Conservation (phyloP, 306 rosid species). For the Quercus alba region DNA sequence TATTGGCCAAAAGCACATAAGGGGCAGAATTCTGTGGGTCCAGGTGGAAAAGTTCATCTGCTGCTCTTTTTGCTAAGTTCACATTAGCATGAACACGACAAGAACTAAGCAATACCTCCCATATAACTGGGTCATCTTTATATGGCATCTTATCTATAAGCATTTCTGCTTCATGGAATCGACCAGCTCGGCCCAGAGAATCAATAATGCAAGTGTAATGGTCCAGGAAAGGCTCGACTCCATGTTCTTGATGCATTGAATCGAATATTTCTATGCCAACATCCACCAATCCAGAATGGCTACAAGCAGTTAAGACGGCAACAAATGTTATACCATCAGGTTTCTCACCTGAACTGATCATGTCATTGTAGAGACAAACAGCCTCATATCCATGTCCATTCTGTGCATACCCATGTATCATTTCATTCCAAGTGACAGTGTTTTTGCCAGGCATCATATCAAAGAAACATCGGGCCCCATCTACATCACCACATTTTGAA, state of each 20-base stretch:
- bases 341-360: constrained; percentile 51
- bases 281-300: constrained; percentile 77
- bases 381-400: constrained; percentile 67
- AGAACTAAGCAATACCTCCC: constrained; percentile 84
- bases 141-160: constrained; percentile 58
- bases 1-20: constrained; percentile 76
- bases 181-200: constrained; percentile 67
- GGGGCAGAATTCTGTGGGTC: constrained; percentile 55
- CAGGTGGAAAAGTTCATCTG: constrained; percentile 57
- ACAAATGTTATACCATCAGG: constrained; percentile 65
- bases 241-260: constrained; percentile 51
- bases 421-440: constrained; percentile 71
- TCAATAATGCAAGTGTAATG: constrained; percentile 77
- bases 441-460: constrained; percentile 50
- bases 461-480: constrained; percentile 45
- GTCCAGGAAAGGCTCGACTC: constrained; percentile 49
- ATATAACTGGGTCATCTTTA: constrained; percentile 70
- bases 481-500: constrained; percentile 66
- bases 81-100: constrained; percentile 65
- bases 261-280: constrained; percentile 63
- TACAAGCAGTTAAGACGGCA: constrained; percentile 71
- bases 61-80: constrained; percentile 63
- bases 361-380: constrained; percentile 52
- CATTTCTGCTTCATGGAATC: constrained; percentile 61
- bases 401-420: constrained; percentile 85